Conservation (phyloP, 2,329 filamentous ascomycete genomes). For the Penicillium glabrum region DNA sequence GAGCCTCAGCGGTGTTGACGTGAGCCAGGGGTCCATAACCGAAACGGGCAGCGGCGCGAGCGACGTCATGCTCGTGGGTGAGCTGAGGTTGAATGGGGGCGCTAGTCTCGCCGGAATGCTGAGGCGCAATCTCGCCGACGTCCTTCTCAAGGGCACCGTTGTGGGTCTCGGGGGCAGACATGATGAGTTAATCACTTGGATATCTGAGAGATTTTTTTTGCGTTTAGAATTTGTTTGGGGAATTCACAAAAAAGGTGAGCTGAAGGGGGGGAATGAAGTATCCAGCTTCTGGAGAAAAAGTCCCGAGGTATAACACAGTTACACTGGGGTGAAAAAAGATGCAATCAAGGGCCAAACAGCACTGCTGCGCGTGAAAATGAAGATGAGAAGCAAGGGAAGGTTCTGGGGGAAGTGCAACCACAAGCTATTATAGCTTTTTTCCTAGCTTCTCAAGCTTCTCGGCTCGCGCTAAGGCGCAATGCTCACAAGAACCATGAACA, state of each 20-base stretch:
- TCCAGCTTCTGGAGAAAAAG: slow-evolving; percentile 28
- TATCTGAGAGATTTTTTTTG: slow-evolving; percentile 2
- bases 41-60: slow-evolving; percentile 47
- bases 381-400: slow-evolving; percentile 11
- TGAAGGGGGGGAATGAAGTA: slow-evolving; percentile 1
- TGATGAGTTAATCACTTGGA: slow-evolving; percentile 14
- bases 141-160: slow-evolving; percentile 34
- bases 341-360: slow-evolving; percentile 27
- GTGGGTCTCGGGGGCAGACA: slow-evolving; percentile 27
- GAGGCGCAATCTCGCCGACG: slow-evolving; percentile 11
- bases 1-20: slow-evolving; percentile 45
- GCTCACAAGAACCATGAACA: slow-evolving; percentile 1
- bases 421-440: slow-evolving; percentile 20
- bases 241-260: neutral
- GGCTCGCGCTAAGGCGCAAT: neutral
- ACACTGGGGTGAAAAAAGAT: slow-evolving; percentile 13
- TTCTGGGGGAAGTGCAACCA: slow-evolving; percentile 11
- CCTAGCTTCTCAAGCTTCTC: neutral
- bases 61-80: slow-evolving; percentile 47
- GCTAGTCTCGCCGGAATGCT: slow-evolving; percentile 5
- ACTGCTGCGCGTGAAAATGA: slow-evolving; percentile 24
- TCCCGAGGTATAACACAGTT: slow-evolving; percentile 23
- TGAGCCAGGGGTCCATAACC: slow-evolving; percentile 55
- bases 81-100: slow-evolving; percentile 32
- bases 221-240: slow-evolving; percentile 1